phyloP scores from a whole-genome alignment of 2,329 filamentous ascomycete species.

The Escovopsis sp. region DNA sequence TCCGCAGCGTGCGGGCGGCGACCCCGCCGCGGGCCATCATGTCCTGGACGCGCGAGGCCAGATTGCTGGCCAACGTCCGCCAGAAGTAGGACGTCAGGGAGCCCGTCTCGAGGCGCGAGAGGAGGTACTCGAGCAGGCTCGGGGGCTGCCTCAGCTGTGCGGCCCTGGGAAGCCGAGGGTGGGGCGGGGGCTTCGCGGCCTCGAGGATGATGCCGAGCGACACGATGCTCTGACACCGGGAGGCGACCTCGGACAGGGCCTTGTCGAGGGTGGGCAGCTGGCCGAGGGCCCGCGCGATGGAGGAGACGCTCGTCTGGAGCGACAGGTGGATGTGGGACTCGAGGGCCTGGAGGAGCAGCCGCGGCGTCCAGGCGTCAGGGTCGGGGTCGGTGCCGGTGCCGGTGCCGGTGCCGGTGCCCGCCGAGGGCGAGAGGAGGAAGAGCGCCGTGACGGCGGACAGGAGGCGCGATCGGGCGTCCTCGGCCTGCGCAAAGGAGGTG shows the following conservation, averaged over 20 bases:
- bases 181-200: slow-evolving; percentile 48
- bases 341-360: slow-evolving; percentile 58
- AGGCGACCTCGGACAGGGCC: slow-evolving; percentile 66
- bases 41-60: slow-evolving; percentile 68
- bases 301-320: slow-evolving; percentile 62
- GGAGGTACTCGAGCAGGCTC: slow-evolving; percentile 55
- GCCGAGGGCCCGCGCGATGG: slow-evolving; percentile 60
- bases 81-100: slow-evolving; percentile 88
- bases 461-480: slow-evolving; percentile 61
- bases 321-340: slow-evolving; percentile 72
- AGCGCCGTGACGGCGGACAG: slow-evolving; percentile 62
- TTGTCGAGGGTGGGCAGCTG: slow-evolving; percentile 72
- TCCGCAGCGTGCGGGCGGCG: slow-evolving; percentile 63
- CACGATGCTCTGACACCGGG: slow-evolving; percentile 81
- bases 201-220: slow-evolving; percentile 68
- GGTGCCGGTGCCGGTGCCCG: slow-evolving; percentile 23
- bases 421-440: slow-evolving; percentile 64
- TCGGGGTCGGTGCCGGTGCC: slow-evolving; percentile 18
- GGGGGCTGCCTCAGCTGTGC: slow-evolving; percentile 19
- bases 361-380: slow-evolving; percentile 46
- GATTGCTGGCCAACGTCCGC: slow-evolving; percentile 67
- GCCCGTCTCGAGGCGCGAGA: slow-evolving; percentile 70
- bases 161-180: slow-evolving; percentile 43
- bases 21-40: slow-evolving; percentile 72
- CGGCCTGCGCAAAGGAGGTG: slow-evolving; percentile 47